Base-by-base conservation (phyloP, 768 basidiomycete species). In the Leccinum subgranulosum region DNA sequence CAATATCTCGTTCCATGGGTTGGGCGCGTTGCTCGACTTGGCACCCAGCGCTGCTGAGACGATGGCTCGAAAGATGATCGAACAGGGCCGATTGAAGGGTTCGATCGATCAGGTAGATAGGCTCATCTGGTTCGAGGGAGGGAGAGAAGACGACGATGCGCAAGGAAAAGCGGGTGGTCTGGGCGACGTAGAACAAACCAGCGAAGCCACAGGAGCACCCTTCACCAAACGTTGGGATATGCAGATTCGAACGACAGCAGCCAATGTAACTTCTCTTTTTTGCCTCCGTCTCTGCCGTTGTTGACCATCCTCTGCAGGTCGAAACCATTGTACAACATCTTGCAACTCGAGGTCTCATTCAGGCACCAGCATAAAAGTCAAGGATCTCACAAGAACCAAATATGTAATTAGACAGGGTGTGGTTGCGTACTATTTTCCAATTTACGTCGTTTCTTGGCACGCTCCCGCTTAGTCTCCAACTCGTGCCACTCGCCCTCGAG, bases 401-500 rank as follows among this genome's bases (percentile, higher is more conserved):
- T 28, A 57, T 60, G 57, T 51, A 57, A 70, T 64, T 66, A 74
- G 68, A 73, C 62, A 69, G 67, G 66, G 55, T 68, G 65, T 73
- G 73, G 72, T 61, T 73, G 74, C 64, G 67, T 60, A 65, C 70
- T 75, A 71, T 65, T 73, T 73, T 85, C 88, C 60, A 79, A 78
- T 79, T 82, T 88, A 75, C 82, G 82, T 70, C 84, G 80, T 73
- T 89, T 88, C 76, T 85, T 90, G 57, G 88, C 87, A 41, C 92
- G 82, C 75, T 98, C 94, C 56, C 87, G 81, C 73, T 98, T 99
- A 12, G 92, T 91, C 72, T 98, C 95, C 60, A 95, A 80, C 72
- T 99, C 97, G 73, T 99, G 97, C 92, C 95, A 98, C 71, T 98
- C 97, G 47, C 97, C 96, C 69, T 92, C 85, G 43, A 97, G 74